phyloP scores from a whole-genome alignment of 805 yeast genomes.

The Wickerhamomyces sydowiorum region DNA sequence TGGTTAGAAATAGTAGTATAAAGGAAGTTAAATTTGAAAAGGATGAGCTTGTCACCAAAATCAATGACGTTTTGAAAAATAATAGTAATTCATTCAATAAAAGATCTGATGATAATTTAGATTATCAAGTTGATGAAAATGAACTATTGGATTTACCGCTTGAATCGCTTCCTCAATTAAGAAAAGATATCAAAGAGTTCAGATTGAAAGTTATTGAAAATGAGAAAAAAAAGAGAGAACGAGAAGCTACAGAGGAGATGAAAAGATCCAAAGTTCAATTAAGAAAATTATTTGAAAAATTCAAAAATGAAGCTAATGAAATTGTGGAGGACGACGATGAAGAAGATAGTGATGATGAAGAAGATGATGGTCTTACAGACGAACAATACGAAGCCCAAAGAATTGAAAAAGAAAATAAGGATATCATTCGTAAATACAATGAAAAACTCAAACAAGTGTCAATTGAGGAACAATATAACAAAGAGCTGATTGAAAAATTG shows the following conservation, averaged over 20 bases:
- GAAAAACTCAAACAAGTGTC: constrained; percentile 12
- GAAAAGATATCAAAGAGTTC: constrained; percentile 48
- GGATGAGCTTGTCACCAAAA: not conserved
- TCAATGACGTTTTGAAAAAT: not conserved
- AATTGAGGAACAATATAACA: constrained; percentile 11
- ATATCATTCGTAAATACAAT: constrained; percentile 15
- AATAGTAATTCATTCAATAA: not conserved
- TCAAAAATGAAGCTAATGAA: constrained; percentile 21
- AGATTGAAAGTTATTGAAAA: constrained; percentile 47
- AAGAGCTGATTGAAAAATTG: constrained; percentile 19
- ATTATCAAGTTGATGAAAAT: constrained; percentile 48
- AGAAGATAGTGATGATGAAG: constrained; percentile 15
- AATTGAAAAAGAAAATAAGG: constrained; percentile 17
- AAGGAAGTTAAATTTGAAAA: constrained; percentile 4
- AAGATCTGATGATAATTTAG: constrained; percentile 6
- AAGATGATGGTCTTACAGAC: constrained; percentile 24
- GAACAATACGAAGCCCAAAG: constrained; percentile 27
- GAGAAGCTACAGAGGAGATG: constrained; percentile 42
- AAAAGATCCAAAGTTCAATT: constrained; percentile 41
- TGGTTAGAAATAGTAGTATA: constrained; percentile 1
- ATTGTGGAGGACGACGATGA: constrained; percentile 11
- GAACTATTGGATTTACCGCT: constrained; percentile 55
- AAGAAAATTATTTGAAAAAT: constrained; percentile 37
- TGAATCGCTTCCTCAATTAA: constrained; percentile 45
- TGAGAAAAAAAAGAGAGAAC: constrained; percentile 45